Evolutionary conservation across 2,329 filamentous ascomycete species (phyloP).

Genomic region (Teratosphaeria zuluensis): DNA sequence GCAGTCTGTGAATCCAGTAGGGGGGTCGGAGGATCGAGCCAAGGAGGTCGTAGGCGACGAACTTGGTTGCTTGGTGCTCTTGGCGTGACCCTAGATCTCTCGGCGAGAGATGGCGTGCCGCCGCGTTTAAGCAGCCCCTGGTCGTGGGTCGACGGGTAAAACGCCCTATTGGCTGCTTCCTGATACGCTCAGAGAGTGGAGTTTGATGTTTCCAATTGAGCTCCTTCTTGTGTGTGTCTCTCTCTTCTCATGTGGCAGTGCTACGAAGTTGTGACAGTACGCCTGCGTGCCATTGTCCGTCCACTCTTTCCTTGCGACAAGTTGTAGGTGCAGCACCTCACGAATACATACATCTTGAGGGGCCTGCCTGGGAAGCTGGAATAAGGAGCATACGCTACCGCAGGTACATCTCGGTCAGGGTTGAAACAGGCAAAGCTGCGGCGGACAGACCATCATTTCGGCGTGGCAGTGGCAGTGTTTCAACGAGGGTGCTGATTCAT

Average conservation of each 20-base stretch:
- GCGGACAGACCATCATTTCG: neutral
- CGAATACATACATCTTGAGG: neutral
- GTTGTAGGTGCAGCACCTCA: neutral
- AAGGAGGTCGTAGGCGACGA: neutral
- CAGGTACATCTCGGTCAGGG: neutral
- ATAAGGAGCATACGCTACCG: neutral
- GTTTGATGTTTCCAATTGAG: neutral
- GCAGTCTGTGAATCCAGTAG: neutral
- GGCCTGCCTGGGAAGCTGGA: neutral
- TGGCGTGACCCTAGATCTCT: neutral
- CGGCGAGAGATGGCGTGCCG: neutral
- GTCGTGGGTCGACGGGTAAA: neutral
- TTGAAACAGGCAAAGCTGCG: neutral
- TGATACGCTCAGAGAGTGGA: neutral
- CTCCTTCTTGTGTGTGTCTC: neutral
- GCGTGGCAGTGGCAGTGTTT: neutral
- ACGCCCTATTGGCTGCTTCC: neutral
- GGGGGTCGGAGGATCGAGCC: neutral
- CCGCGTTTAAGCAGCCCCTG: neutral
- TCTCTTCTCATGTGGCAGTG: neutral
- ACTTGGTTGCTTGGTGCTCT: neutral
- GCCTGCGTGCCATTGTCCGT: neutral
- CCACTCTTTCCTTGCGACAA: neutral
- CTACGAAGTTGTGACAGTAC: neutral
- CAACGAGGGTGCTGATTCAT: neutral